A percentile compares a stretch with the other conserved stretches of the same genome.
Evolutionary conservation across 345 rosid species (phyloP).

Genomic region (Brassica nigra): DNA sequence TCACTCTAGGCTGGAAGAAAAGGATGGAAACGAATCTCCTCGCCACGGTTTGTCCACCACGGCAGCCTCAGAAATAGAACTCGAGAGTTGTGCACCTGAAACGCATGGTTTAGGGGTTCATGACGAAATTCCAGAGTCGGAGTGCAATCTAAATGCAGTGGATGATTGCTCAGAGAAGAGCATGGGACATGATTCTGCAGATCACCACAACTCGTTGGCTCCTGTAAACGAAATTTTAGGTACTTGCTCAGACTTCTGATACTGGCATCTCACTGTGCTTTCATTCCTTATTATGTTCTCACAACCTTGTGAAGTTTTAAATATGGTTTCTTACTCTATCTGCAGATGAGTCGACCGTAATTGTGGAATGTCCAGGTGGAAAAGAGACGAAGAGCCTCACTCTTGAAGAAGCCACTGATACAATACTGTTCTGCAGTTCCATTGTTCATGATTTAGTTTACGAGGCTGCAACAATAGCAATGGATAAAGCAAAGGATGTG

Average conservation of each 20-base stretch:
- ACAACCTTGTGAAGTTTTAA: slow-evolving; percentile 7
- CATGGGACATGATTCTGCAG: slow-evolving; percentile 42
- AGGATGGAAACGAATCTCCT: slow-evolving; percentile 47
- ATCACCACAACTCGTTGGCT: slow-evolving; percentile 45
- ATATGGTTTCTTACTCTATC: slow-evolving; percentile 22
- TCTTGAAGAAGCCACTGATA: slow-evolving; percentile 91
- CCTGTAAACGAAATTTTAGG: slow-evolving; percentile 55
- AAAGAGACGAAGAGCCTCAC: slow-evolving; percentile 83
- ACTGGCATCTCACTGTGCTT: slow-evolving; percentile 10
- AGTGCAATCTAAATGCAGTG: slow-evolving; percentile 45
- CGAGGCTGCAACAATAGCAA: slow-evolving; percentile 75
- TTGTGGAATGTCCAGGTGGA: slow-evolving; percentile 60
- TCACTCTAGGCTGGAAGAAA: slow-evolving; percentile 37
- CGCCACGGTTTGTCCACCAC: slow-evolving; percentile 48
- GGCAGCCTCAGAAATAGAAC: slow-evolving; percentile 69
- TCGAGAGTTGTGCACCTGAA: slow-evolving; percentile 44
- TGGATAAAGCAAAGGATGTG: slow-evolving; percentile 60
- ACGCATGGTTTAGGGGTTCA: slow-evolving; percentile 44
- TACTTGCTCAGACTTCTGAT: slow-evolving; percentile 26
- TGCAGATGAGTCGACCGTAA: slow-evolving; percentile 72
- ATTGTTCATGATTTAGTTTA: slow-evolving; percentile 89
- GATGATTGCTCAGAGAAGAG: slow-evolving; percentile 53
- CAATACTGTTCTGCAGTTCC: slow-evolving; percentile 94
- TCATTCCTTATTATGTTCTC: background rate
- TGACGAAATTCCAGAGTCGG: slow-evolving; percentile 43